phyloP scores from a whole-genome alignment of 1,284 basidiomycete genomes.

The Vanrija humicola region DNA sequence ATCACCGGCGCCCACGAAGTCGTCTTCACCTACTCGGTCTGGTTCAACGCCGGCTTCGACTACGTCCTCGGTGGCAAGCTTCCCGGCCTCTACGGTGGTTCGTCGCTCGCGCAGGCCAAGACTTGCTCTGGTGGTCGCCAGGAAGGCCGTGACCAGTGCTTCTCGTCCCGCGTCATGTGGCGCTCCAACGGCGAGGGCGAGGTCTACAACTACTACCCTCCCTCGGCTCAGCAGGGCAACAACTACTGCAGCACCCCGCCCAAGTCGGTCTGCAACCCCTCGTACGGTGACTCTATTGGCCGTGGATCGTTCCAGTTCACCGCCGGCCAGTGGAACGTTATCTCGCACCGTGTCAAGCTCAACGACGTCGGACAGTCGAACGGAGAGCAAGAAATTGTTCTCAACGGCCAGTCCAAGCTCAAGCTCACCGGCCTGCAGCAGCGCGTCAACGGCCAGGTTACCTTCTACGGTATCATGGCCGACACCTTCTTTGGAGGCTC shows the following conservation, averaged over 20 bases:
- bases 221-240: slow-evolving; percentile 12
- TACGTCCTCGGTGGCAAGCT: slow-evolving; percentile 50
- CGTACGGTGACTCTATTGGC: slow-evolving; percentile 54
- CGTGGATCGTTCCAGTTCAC: slow-evolving; percentile 67
- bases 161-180: slow-evolving; percentile 50
- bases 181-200: slow-evolving; percentile 40
- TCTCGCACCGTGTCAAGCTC: slow-evolving; percentile 62
- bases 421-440: slow-evolving; percentile 55
- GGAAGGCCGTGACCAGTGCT: slow-evolving; percentile 41
- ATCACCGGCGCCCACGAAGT: slow-evolving; percentile 37
- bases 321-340: slow-evolving; percentile 59
- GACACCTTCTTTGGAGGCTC: slow-evolving; percentile 63
- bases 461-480: slow-evolving; percentile 60
- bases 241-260: slow-evolving; percentile 31
- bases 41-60: slow-evolving; percentile 43
- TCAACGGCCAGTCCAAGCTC: slow-evolving; percentile 59
- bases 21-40: slow-evolving; percentile 45
- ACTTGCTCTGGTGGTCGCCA: slow-evolving; percentile 49
- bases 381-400: slow-evolving; percentile 56
- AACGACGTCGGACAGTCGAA: slow-evolving; percentile 56
- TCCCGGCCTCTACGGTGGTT: slow-evolving; percentile 48
- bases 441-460: slow-evolving; percentile 47
- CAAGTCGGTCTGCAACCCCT: slow-evolving; percentile 31
- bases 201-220: slow-evolving; percentile 41
- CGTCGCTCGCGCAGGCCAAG: slow-evolving; percentile 23